phyloP scores from a whole-genome alignment of 2,329 filamentous ascomycete genomes.

The Monilinia fructigena region DNA sequence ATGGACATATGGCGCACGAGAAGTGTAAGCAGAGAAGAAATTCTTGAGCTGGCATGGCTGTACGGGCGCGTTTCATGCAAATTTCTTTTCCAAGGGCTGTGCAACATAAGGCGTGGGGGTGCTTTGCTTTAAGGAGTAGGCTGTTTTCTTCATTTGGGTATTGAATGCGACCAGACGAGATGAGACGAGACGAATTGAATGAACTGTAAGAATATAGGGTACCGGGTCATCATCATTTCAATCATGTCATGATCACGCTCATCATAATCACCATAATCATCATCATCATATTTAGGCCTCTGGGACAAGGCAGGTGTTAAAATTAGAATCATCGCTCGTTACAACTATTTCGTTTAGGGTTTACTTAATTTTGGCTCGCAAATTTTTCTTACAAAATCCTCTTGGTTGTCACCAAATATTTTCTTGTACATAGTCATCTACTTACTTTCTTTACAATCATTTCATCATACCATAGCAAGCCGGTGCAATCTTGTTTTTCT shows the following conservation, averaged over 20 bases:
- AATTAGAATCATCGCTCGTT: conserved; percentile 15
- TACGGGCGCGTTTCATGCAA: conserved; percentile 8
- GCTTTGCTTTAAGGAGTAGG: conserved; percentile 1
- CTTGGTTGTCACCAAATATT: background rate
- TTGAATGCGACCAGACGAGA: background rate
- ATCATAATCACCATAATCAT: conserved; percentile 3
- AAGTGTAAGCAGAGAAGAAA: conserved; percentile 79
- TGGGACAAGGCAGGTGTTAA: conserved; percentile 11
- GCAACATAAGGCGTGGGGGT: conserved; percentile 4
- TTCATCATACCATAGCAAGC: conserved; percentile 1
- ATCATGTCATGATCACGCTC: background rate
- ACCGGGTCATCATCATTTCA: conserved; percentile 13
- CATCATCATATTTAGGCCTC: conserved; percentile 4
- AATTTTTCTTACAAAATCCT: background rate
- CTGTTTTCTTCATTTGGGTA: background rate
- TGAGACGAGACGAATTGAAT: conserved; percentile 16
- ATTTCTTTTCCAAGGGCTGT: conserved; percentile 6
- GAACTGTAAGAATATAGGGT: conserved; percentile 21
- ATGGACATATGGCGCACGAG: conserved; percentile 82
- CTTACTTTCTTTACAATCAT: conserved; percentile 18
- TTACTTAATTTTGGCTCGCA: background rate
- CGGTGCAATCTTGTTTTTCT: background rate
- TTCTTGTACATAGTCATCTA: conserved; percentile 19
- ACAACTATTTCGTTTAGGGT: background rate
- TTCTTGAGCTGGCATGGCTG: conserved; percentile 36